Conservation (phyloP, 2,329 filamentous ascomycete genomes). For the Pseudogymnoascus destructans region DNA sequence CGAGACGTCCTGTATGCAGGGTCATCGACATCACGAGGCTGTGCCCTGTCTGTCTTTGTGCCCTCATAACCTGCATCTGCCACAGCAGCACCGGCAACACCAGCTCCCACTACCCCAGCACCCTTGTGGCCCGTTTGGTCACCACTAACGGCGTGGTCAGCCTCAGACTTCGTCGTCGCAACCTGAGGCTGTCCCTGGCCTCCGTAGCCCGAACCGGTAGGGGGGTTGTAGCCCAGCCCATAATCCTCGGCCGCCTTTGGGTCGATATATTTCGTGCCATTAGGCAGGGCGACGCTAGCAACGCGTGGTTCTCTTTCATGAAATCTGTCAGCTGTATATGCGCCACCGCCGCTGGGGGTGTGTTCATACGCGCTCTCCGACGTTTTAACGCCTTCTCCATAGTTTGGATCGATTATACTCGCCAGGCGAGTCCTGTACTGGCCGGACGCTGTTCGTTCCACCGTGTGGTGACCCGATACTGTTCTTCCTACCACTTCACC, state of each 20-base stretch:
- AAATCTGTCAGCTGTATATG: neutral
- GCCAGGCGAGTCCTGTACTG: neutral
- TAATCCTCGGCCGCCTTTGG: neutral
- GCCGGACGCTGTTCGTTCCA: neutral
- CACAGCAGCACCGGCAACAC: neutral
- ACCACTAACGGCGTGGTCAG: neutral
- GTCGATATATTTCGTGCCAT: neutral
- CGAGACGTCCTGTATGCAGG: neutral
- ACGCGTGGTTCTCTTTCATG: neutral
- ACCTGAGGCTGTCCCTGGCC: neutral
- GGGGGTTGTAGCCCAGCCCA: neutral
- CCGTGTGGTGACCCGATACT: neutral
- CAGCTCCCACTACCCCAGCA: neutral
- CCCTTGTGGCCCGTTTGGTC: neutral
- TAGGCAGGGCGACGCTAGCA: neutral
- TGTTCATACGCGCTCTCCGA: neutral
- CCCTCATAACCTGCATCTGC: neutral
- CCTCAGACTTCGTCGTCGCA: neutral
- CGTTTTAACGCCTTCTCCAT: neutral
- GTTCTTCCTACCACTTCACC: neutral
- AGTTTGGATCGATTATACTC: neutral
- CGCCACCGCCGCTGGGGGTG: neutral
- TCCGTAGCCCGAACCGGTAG: neutral
- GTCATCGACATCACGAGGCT: neutral
- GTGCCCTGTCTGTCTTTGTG: neutral